These are phyloP conservation scores for Spiraea crenata DNA, from an alignment of 331 rosid species.

Conservation along the genomic window DNA sequence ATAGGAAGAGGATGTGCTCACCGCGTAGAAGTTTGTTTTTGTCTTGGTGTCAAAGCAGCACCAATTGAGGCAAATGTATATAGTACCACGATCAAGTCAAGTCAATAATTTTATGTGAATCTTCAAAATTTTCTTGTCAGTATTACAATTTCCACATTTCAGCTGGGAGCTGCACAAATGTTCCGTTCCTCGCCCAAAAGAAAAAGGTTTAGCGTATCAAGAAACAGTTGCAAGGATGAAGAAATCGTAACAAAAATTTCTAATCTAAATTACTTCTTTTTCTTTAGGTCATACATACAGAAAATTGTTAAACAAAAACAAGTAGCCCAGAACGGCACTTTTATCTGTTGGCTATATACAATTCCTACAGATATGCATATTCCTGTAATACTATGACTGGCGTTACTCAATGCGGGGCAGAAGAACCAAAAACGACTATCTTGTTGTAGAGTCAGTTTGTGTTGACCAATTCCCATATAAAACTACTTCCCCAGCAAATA, in stretches of 20 bases:
- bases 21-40: too few species aligned
- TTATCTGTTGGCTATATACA: constrained; percentile 5
- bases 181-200: not conserved
- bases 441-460: not conserved
- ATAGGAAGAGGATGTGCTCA: too few species aligned
- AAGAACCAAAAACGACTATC: too few species aligned
- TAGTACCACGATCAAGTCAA: not conserved
- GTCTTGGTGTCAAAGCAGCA: too few species aligned
- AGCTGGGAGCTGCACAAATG: not conserved
- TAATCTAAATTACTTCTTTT: not conserved
- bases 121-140: not conserved
- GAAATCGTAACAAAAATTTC: not conserved
- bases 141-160: not conserved
- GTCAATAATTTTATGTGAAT: not conserved
- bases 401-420: too few species aligned
- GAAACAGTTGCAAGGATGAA: constrained; percentile 2
- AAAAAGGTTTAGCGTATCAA: constrained; percentile 5
- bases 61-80: too few species aligned
- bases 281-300: not conserved
- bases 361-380: constrained; percentile 10
- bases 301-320: not conserved
- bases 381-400: too few species aligned
- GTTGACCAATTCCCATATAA: not conserved
- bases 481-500: too few species aligned
- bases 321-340: not conserved